A percentile compares a stretch with the other conserved stretches of the same genome.
phyloP scores from a whole-genome alignment of 1,139 yeast genomes.

The Kurtzmaniella quercitrusa region DNA sequence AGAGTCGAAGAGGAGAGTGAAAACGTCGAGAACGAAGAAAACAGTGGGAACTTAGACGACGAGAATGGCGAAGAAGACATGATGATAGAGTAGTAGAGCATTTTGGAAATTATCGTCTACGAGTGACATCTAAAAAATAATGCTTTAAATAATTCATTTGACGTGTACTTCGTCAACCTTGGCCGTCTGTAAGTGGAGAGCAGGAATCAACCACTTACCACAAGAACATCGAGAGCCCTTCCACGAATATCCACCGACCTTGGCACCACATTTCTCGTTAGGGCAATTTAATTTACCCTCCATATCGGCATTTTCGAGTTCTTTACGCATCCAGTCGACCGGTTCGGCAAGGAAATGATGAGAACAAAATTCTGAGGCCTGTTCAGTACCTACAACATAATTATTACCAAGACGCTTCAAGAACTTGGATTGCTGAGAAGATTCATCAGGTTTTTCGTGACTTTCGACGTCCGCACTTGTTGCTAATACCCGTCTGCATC shows the following conservation, averaged over 20 bases:
- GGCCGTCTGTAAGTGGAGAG: slow-evolving; percentile 74
- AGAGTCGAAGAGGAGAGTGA: slow-evolving; percentile 4
- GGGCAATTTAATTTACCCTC: slow-evolving; percentile 90
- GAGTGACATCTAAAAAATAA: too few species aligned
- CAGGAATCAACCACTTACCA: slow-evolving; percentile 95
- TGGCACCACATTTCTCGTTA: slow-evolving; percentile 58
- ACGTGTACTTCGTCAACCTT: slow-evolving; percentile 58
- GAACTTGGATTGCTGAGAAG: slow-evolving; percentile 60
- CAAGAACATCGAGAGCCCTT: slow-evolving; percentile 92
- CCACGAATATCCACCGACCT: slow-evolving; percentile 91
- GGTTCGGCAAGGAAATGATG: slow-evolving; percentile 82
- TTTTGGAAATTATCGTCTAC: background rate
- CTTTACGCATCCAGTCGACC: slow-evolving; percentile 83
- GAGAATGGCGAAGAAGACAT: slow-evolving; percentile 11
- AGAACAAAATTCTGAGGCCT: slow-evolving; percentile 65
- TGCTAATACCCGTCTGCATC: slow-evolving; percentile 62
- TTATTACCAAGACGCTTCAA: slow-evolving; percentile 59
- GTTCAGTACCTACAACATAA: slow-evolving; percentile 51
- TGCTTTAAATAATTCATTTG: too few species aligned
- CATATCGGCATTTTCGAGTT: slow-evolving; percentile 60
- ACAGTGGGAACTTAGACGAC: slow-evolving; percentile 9
- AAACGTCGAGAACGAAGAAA: slow-evolving; percentile 7
- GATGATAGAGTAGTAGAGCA: slow-evolving; percentile 1
- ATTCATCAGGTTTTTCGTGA: slow-evolving; percentile 58
- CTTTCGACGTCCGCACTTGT: slow-evolving; percentile 45